Base-by-base conservation (phyloP, 495 filamentous ascomycete species). In the Achaetomiella virescens region DNA sequence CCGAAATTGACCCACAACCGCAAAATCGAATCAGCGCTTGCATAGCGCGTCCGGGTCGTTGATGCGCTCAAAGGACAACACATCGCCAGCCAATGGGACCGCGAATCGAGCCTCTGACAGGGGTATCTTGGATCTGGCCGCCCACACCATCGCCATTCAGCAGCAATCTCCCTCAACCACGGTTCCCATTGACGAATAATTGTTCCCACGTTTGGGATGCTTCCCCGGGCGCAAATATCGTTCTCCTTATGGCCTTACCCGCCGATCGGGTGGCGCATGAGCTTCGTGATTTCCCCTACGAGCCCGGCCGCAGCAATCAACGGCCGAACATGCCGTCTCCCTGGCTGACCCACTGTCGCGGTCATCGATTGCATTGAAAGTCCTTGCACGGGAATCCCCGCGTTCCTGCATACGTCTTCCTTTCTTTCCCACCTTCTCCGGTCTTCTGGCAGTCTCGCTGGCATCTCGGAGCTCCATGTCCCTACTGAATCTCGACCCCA, bases 1-100 rank as follows among this genome's bases (percentile, higher is more conserved):
- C 27, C 27, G 21, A 51, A 51, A 51, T 59, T 58, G 60, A 43
- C 41, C 51, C 55, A 59, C 50, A 29, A n/a, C 12, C n/a, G 27
- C 14, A n/a, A 25, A 55, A 17, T n/a, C 60, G 56, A 62, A 62
- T 62, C 55, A 62, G 52, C 55, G 47, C 15, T 17, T 45, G 50
- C 41, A 42, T 37, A 5, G 18, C 14, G 17, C 5, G 29, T 41
- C 40, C 11, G 15, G 29, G 25, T 11, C 51, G 37, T 49, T 62
- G 55, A 59, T 59, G 51, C 52, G 60, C 35, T 21, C 22, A 21
- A 47, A 15, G 42, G 21, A 20, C 22, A 47, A 55, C 52, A 40
- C 29, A 1, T 12, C 10, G 5, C 7, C 15, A 35, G 27, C 58
- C 52, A 60, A 60, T 60, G 4, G 22, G 4, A 45, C 21, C 27